Evolutionary conservation across 495 filamentous ascomycete species (phyloP).

Genomic region (Penicilliopsis zonata): DNA sequence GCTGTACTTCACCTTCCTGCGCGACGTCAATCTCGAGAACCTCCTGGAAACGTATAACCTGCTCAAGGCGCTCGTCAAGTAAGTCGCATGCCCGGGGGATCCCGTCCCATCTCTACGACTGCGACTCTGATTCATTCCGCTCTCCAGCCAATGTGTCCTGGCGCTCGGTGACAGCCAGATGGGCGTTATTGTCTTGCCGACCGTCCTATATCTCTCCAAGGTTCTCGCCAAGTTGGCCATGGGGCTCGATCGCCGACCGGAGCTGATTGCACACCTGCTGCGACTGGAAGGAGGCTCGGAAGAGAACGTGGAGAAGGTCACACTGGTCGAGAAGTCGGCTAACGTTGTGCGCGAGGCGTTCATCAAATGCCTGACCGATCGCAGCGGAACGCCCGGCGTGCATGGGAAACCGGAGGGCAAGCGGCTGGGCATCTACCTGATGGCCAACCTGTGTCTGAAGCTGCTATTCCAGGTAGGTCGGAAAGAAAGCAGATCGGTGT

Average conservation of each 20-base stretch:
- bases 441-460: constrained; percentile 85
- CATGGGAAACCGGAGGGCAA: constrained; percentile 60
- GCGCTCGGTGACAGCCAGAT: constrained; percentile 67
- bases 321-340: constrained; percentile 70
- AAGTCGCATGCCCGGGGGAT: constrained; percentile 13
- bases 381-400: constrained; percentile 45
- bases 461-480: constrained; percentile 64
- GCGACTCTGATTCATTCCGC: background rate
- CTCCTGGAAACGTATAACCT: constrained; percentile 62
- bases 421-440: constrained; percentile 75
- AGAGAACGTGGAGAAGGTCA: constrained; percentile 49
- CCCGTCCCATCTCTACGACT: constrained; percentile 2
- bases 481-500: background rate
- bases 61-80: constrained; percentile 63
- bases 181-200: constrained; percentile 66
- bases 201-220: constrained; percentile 62
- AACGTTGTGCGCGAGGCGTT: constrained; percentile 85
- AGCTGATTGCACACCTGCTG: constrained; percentile 49
- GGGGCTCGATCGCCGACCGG: constrained; percentile 61
- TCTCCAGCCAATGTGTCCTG: constrained; percentile 54
- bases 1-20: constrained; percentile 66
- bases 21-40: constrained; percentile 65
- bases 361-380: constrained; percentile 79
- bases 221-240: constrained; percentile 71
- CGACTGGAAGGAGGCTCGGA: constrained; percentile 37